Evolutionary conservation across 2,329 filamentous ascomycete species (phyloP), one percentile per base, ranked within the genome.

Genomic region (Aspergillus sojae): DNA sequence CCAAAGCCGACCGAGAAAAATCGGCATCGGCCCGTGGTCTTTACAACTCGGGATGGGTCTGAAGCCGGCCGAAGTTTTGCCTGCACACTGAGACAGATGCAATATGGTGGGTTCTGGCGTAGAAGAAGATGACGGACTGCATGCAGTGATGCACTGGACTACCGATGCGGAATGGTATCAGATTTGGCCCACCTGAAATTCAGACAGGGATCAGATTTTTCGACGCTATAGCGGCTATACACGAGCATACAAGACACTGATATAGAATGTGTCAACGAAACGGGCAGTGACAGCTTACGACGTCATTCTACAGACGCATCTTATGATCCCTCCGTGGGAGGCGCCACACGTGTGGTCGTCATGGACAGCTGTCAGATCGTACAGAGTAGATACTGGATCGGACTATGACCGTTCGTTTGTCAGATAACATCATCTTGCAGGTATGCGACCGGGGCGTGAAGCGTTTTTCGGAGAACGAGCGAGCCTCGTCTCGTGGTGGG

Each of bases 1-100:
- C 56, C 32, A 58, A 36, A 43, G 21, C 58, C 34, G 58, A 59
- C 57, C 32, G 34, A 23, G 36, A 41, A 60, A 46, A 39, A 23
- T 52, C 58, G 58, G 58, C 39, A 60, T 45, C 58, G 58, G 48
- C 46, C 58, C 58, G 58, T 7, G 32, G n/a, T 16, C 12, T 39
- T 6, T 41, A 45, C 10, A 34, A 23, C 32, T 53, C 58, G 16
- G 48, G 12, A 60, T 11, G 43, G 23, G 30, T 23, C 23, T 39
- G 32, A 21, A 39, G 32, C 21, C 36, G 52, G 36, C 58, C 58
- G 48, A 60, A 43, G 48, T 53, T 60, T 55, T 53, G 16, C 58
- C 48, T 43, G 39, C 7, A 41, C 16, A n/a, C 39, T 19, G 39
- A 52, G 36, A 48, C 57, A 23, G 36, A 45, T 28, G 48, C 48